Conservation (phyloP, 495 filamentous ascomycete species). For the Astrothelium macrocarpum region DNA sequence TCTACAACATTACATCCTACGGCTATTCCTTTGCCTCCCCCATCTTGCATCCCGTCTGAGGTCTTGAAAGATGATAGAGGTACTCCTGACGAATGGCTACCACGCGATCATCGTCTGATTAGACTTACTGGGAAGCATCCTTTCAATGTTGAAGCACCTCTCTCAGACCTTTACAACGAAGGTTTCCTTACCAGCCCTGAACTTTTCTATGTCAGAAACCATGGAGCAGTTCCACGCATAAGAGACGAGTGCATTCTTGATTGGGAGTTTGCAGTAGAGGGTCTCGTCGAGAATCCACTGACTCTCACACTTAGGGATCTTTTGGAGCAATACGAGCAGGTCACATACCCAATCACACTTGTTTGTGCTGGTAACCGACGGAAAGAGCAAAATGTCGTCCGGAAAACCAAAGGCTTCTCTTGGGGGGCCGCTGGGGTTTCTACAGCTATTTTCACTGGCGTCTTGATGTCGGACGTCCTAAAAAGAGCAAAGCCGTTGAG, state of each 20-base stretch:
- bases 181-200: conserved; percentile 86
- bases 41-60: conserved; percentile 47
- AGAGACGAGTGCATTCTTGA: conserved; percentile 60
- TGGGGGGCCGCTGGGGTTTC: conserved; percentile 90
- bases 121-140: conserved; percentile 85
- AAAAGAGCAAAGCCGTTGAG: conserved; percentile 56
- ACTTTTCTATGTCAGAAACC: conserved; percentile 92
- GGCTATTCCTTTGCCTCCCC: conserved; percentile 63
- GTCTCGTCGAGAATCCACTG: conserved; percentile 71
- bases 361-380: conserved; percentile 91
- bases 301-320: conserved; percentile 65
- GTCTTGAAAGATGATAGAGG: conserved; percentile 67
- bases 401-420: conserved; percentile 92
- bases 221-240: conserved; percentile 77
- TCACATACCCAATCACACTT: conserved; percentile 79
- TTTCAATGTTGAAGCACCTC: conserved; percentile 86
- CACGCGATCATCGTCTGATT: conserved; percentile 77
- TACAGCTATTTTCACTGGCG: conserved; percentile 83
- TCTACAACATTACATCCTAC: conserved; percentile 12
- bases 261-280: conserved; percentile 84
- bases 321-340: conserved; percentile 65
- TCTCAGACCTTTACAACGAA: conserved; percentile 72
- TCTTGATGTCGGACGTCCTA: conserved; percentile 64
- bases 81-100: conserved; percentile 81
- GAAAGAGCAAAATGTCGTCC: conserved; percentile 88